These are phyloP conservation scores for Macrolepiota albuminosa DNA, from an alignment of 768 basidiomycete genomes.

Conservation along the genomic window DNA sequence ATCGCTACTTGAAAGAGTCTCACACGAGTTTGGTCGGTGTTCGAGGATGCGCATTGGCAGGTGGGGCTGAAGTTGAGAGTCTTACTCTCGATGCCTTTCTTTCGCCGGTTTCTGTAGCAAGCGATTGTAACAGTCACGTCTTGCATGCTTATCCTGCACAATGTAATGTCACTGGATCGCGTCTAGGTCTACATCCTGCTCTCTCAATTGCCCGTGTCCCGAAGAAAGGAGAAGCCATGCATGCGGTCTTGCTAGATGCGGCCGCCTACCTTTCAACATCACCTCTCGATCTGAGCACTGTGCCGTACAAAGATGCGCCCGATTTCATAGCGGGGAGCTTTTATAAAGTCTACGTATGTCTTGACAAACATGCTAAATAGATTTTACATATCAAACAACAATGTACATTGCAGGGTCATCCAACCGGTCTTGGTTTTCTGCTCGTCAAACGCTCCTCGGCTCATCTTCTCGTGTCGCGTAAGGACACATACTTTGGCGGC, in stretches of 20 bases:
- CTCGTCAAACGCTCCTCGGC: conserved; percentile 14
- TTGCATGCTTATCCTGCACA: conserved; percentile 15
- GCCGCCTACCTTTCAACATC: conserved; percentile 15
- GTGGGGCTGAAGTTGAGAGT: conserved; percentile 10
- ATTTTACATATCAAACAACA: neutral
- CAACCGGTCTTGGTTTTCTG: conserved; percentile 13
- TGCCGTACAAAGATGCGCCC: conserved; percentile 10
- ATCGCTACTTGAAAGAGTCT: conserved; percentile 11
- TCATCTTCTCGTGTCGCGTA: conserved; percentile 4
- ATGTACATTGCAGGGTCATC: conserved; percentile 6
- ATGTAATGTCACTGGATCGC: conserved; percentile 15
- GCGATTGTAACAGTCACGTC: neutral
- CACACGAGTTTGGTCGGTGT: conserved; percentile 15
- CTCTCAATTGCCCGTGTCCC: neutral
- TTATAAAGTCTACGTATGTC: conserved; percentile 14
- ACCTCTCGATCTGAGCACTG: conserved; percentile 7
- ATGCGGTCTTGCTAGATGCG: conserved; percentile 12
- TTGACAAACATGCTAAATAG: neutral
- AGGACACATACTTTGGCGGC: conserved; percentile 9
- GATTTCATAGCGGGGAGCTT: conserved; percentile 14
- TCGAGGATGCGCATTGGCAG: conserved; percentile 13
- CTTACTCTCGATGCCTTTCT: conserved; percentile 11
- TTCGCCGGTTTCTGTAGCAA: neutral
- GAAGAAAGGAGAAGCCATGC: neutral
- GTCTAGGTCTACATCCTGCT: conserved; percentile 13